Evolutionary conservation across 257 asterid genomes (phyloP).

Genomic region (Jaltomata sinuosa): DNA sequence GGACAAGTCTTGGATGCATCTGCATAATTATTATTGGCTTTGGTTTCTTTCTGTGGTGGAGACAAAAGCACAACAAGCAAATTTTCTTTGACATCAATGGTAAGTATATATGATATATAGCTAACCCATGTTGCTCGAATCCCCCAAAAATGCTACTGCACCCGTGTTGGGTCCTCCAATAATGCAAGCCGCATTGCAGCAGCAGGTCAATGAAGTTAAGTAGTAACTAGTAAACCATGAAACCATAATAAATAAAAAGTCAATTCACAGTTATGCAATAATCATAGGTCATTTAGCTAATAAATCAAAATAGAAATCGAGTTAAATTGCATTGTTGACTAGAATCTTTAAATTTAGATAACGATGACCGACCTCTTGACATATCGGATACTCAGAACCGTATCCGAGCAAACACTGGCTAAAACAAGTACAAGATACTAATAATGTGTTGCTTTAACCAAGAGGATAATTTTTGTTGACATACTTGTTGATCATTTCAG

Average conservation of each 20-base stretch:
- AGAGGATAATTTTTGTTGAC: neutral
- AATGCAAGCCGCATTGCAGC: neutral
- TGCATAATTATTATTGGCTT: constrained; percentile 66
- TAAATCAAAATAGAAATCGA: too few relatives aligned
- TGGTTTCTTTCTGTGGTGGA: constrained; percentile 78
- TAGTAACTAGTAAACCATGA: neutral
- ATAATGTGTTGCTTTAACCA: neutral
- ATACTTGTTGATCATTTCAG: constrained; percentile 24
- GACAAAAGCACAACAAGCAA: constrained; percentile 66
- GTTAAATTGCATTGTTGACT: too few relatives aligned
- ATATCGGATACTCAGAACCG: too few relatives aligned
- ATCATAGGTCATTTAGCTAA: too few relatives aligned
- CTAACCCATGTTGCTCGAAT: neutral
- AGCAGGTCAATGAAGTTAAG: neutral
- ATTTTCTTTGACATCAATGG: constrained; percentile 68
- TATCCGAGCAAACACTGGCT: too few relatives aligned
- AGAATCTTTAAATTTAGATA: too few relatives aligned
- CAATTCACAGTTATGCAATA: neutral
- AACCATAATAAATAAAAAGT: neutral
- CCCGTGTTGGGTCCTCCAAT: neutral
- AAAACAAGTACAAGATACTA: neutral
- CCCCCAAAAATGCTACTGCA: neutral
- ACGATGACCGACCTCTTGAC: too few relatives aligned
- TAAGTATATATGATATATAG: constrained; percentile 10
- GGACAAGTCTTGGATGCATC: constrained; percentile 81